Evolutionary conservation across 768 basidiomycete species (phyloP), one percentile per base, ranked within the genome.

Genomic region (Tulasnella calospora): DNA sequence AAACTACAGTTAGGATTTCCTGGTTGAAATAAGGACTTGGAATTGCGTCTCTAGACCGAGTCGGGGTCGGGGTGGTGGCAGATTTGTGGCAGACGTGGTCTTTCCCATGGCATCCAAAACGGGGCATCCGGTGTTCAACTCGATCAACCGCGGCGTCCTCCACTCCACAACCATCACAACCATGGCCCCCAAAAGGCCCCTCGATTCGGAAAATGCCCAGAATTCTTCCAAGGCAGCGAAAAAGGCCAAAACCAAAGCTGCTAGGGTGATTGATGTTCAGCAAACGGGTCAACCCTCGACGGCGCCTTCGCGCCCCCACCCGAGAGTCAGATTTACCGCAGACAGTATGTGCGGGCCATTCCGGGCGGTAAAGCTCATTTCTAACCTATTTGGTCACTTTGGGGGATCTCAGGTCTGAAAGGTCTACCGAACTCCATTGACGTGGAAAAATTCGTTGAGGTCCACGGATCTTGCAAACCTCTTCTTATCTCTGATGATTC

Each of bases 401-500:
- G 71, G 35, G 27, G 35, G 13, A 35, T 6, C 44, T 27, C 67
- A 92, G 92, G 88, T 73, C 85, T 89, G 83, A 87, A 86, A 67
- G 88, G 87, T 10, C 84, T 98, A 23, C 94, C 94, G 2, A 87
- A 88, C 38, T 87, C 91, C 0, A 88, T 99, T 76, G 93, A 96
- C 81, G 92, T 97, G 33, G 96, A 97, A 82, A 91, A 89, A 82
- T 97, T 99, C 83, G 89, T 92, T 23, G 91, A 96, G 87, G 95
- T 94, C 71, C 33, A 85, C 77, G 7, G n/a, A 71, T 74, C 47
- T 51, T 27, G 70, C 12, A 10, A 41, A 27, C 51, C 44, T 40
- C 47, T 57, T 51, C 46, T 33, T 41, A 19, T 12, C 74, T 4
- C 6, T 74, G 23, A 46, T 8, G 10, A 21, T 41, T 17, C 77